phyloP scores from a whole-genome alignment of 805 yeast species.

The Nakazawaea molendinolei region DNA sequence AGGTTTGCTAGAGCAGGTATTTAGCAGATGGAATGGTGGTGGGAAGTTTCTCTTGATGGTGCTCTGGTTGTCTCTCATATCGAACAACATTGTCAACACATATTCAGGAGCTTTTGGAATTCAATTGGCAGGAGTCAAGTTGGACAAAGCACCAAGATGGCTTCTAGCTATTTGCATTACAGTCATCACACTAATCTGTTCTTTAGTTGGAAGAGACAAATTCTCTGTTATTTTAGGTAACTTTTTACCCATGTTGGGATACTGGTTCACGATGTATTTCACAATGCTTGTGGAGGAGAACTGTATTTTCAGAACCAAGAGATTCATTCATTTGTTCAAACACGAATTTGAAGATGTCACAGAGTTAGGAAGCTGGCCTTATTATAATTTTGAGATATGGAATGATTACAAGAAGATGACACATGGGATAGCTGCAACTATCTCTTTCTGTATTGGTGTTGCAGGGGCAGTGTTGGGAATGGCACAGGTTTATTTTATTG shows the following conservation, averaged over 20 bases:
- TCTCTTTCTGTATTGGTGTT: slow-evolving; percentile 62
- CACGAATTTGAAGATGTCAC: slow-evolving; percentile 31
- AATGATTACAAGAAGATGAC: slow-evolving; percentile 55
- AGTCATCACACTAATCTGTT: slow-evolving; percentile 57
- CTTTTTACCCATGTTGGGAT: slow-evolving; percentile 86
- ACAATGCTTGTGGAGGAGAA: slow-evolving; percentile 70
- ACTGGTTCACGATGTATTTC: slow-evolving; percentile 82
- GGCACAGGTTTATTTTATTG: slow-evolving; percentile 81
- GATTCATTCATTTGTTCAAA: slow-evolving; percentile 34
- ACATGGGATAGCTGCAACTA: slow-evolving; percentile 62
- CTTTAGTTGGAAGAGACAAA: slow-evolving; percentile 69
- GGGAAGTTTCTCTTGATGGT: slow-evolving; percentile 72
- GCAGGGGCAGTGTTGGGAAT: slow-evolving; percentile 83
- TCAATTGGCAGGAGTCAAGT: slow-evolving; percentile 50
- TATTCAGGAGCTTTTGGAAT: slow-evolving; percentile 79
- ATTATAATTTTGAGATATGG: slow-evolving; percentile 75
- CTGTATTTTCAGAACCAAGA: slow-evolving; percentile 52
- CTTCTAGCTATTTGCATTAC: slow-evolving; percentile 61
- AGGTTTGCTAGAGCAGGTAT: slow-evolving; percentile 61
- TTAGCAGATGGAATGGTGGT: slow-evolving; percentile 64
- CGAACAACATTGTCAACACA: slow-evolving; percentile 76
- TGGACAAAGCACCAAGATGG: slow-evolving; percentile 72
- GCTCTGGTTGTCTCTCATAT: slow-evolving; percentile 65
- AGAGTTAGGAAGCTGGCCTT: slow-evolving; percentile 16
- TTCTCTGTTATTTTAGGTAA: slow-evolving; percentile 70